Base-by-base conservation (phyloP, 352 stramenopile genomes). In the Phytophthora ramorum region DNA sequence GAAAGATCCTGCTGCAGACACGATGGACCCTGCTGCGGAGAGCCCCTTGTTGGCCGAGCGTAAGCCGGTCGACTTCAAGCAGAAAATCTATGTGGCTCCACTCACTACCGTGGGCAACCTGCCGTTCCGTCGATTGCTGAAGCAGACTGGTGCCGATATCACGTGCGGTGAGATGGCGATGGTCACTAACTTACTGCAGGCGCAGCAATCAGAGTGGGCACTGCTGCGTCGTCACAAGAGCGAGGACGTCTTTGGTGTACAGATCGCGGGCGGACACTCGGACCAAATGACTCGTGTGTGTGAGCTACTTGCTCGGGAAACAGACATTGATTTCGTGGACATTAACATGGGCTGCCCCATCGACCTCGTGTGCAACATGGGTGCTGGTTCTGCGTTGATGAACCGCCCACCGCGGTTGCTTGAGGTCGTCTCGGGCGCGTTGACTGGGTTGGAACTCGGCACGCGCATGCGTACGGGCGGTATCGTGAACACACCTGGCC, bases 41-140 rank as follows among this genome's bases (percentile, higher is more conserved):
- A 81, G 70, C 19, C 57, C 80, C 12, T 54, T 91, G 41, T 45
- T 89, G 4, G 48, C 82, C 0, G 91, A 97, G 65, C 89, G 89
- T 47, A 96, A 98, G 63, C 87, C 95, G 0, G 88, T 99, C 49
- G 95, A 99, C 69, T 99, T 99, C 65, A 89, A 96, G 46, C 90
- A 92, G 61, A 99, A 99, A 76, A 97, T 99, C 24, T 99, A 99
- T 81, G 82, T 99, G 22, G 98, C 97, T 9, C 98, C 98, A 8
- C 87, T 99, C 14, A 99, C 98, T 26, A 99, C 98, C 1, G 97
- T 99, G 1, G 98, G 98, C n/a, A 99, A 99, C 73, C 71, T 99
- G 24, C 98, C 98, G 5, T 99, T 99, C 81, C 93, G 98, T 47
- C 87, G 97, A 5, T 85, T 99, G 45, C 83, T 99, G 76, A 99